Percentiles rank a stretch among this genome's conserved stretches.
These are phyloP conservation scores for Plasmodium cynomolgi DNA, from an alignment of 169 alveolate species.

Conservation along the genomic window DNA sequence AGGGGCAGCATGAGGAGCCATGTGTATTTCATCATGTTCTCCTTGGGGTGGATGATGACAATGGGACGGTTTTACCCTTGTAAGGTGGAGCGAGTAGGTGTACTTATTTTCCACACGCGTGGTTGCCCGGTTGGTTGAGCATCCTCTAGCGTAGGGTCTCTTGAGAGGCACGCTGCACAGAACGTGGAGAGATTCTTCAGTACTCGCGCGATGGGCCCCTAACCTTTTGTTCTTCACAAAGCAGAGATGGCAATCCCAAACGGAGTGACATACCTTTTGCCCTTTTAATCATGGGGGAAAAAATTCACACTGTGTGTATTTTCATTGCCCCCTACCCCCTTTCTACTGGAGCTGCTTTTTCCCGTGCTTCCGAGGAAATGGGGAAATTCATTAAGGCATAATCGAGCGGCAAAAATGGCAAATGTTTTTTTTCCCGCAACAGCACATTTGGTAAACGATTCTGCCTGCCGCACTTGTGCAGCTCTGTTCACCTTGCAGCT, in stretches of 20 bases:
- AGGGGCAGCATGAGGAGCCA: background rate
- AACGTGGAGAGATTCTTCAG: background rate
- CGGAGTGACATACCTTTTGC: background rate
- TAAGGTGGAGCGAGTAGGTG: background rate
- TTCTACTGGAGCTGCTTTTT: background rate
- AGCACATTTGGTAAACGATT: background rate
- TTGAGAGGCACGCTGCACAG: background rate
- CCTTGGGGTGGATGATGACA: background rate
- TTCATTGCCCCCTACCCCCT: background rate
- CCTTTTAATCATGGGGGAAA: background rate
- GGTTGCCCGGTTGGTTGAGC: background rate
- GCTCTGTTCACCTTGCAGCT: background rate
- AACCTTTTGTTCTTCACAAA: background rate
- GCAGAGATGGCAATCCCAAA: background rate
- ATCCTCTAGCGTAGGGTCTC: background rate
- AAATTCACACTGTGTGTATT: background rate
- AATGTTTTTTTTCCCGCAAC: background rate
- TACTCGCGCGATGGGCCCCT: background rate
- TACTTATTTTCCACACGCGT: background rate
- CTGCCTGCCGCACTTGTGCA: background rate
- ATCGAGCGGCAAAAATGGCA: background rate
- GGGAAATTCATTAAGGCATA: background rate
- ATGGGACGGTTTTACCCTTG: background rate
- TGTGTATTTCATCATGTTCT: constrained; percentile 3
- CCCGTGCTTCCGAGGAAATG: background rate